Evolutionary conservation across 441 rosid species (phyloP).

Genomic region (Jatropha multifida): DNA sequence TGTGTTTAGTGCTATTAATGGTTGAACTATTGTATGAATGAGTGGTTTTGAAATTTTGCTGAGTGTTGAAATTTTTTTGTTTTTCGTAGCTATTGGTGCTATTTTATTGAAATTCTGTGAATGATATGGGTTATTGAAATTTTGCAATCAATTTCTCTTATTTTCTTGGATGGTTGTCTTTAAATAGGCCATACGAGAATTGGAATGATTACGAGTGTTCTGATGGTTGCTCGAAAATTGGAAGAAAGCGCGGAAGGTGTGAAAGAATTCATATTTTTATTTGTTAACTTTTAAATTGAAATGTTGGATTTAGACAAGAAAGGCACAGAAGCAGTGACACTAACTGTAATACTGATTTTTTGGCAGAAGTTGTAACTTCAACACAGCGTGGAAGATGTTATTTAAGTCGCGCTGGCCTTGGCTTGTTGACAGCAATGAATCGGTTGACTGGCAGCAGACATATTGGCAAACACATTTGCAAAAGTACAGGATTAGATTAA

Average conservation of each 20-base stretch:
- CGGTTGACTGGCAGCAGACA: slow-evolving; percentile 63
- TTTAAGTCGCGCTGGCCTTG: slow-evolving; percentile 70
- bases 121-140: no score
- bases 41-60: neutral
- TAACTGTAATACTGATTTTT: slow-evolving; percentile 14
- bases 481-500: slow-evolving; percentile 39
- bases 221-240: slow-evolving; percentile 36
- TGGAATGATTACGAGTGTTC: slow-evolving; percentile 41
- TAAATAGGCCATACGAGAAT: slow-evolving; percentile 54
- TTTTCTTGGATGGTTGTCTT: slow-evolving; percentile 14
- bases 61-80: neutral
- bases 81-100: neutral
- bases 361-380: slow-evolving; percentile 48
- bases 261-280: neutral
- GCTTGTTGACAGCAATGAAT: slow-evolving; percentile 24
- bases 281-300: neutral
- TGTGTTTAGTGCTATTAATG: neutral
- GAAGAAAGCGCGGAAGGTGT: slow-evolving; percentile 71
- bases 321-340: neutral
- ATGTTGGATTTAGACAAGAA: neutral
- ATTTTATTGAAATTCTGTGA: neutral
- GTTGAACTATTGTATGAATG: neutral
- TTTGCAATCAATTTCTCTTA: neutral
- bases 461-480: slow-evolving; percentile 90
- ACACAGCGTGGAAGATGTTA: slow-evolving; percentile 58